Base-by-base conservation (phyloP, 176 grass and related monocot genomes). In the Cenchrus purpureus region DNA sequence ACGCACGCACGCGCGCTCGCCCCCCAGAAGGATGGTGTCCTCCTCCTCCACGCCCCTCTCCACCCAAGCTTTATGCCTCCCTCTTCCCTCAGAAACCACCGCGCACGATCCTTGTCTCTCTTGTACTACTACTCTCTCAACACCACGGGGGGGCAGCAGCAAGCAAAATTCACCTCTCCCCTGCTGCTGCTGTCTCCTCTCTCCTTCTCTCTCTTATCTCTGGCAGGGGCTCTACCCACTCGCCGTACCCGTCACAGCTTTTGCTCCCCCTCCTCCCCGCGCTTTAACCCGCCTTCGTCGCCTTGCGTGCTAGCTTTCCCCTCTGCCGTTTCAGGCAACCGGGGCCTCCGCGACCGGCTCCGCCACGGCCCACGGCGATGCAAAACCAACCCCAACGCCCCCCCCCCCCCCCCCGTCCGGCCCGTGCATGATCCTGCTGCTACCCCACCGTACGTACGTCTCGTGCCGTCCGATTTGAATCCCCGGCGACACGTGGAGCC, bases 271-370 rank as follows among this genome's bases (percentile, higher is more conserved):
- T 8, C 25, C 25, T 25, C 25, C 25, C 28, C 7, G 2, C 13
- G 5, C n/a, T 55, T 65, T 45, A 68, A 77, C 45, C 19, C 76
- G 1, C 59, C 16, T 77, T 77, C 74, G 83, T 77, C 74, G 85
- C 49, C 31, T 58, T 49, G 54, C 63, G 65, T 67, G 25, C 1
- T 4, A 2, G 31, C 6, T 54, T 22, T 14, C 16, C 16, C 50
- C 62, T 17, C 76, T 87, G 85, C 85, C 78, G 85, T 82, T 75
- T 34, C 59, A 9, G 85, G 77, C 48, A 44, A 10, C 63, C 52
- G 52, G 44, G 50, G 11, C 50, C 12, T 63, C 31, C 61, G 71
- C 19, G 69, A 49, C 17, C 14, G 52, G 6, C 14, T 45, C 14
- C n/a, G 58, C 22, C 57, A 17, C 34, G 19, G 25, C 25, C 69